Percentiles rank a stretch among this genome's conserved stretches.
phyloP scores from a whole-genome alignment of 2,329 filamentous ascomycete species.

The Ophiocordyceps polyrhachis-furcata region DNA sequence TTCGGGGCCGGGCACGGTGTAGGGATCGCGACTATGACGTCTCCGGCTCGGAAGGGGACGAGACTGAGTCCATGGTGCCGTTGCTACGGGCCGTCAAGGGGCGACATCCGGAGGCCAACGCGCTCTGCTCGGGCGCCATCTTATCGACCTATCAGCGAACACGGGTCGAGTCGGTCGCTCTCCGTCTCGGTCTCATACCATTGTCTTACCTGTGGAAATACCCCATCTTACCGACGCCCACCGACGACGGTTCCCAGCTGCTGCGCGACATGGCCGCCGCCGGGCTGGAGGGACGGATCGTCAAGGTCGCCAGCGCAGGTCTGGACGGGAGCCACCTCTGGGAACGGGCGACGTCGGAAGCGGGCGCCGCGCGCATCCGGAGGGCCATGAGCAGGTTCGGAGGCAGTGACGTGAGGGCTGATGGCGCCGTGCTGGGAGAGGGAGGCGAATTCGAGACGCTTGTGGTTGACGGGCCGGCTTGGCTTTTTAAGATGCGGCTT shows the following conservation, averaged over 20 bases:
- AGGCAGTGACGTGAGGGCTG: slow-evolving; percentile 23
- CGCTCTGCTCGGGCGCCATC: slow-evolving; percentile 79
- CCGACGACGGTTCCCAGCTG: slow-evolving; percentile 32
- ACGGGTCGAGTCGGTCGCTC: slow-evolving; percentile 77
- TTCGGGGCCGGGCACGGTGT: slow-evolving; percentile 52
- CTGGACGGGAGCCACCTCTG: slow-evolving; percentile 67
- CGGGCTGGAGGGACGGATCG: slow-evolving; percentile 71
- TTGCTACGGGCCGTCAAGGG: slow-evolving; percentile 49
- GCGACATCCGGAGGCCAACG: slow-evolving; percentile 64
- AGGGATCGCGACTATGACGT: slow-evolving; percentile 50
- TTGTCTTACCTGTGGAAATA: slow-evolving; percentile 90
- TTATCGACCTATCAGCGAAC: slow-evolving; percentile 92
- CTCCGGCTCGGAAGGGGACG: slow-evolving; percentile 31
- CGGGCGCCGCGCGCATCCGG: slow-evolving; percentile 27
- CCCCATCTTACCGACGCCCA: slow-evolving; percentile 43
- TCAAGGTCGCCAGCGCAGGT: slow-evolving; percentile 87
- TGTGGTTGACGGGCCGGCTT: slow-evolving; percentile 58
- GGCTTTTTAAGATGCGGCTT: slow-evolving; percentile 56
- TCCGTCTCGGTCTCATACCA: slow-evolving; percentile 65
- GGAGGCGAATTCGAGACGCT: slow-evolving; percentile 90
- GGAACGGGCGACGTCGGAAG: slow-evolving; percentile 49
- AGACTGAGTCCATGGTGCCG: slow-evolving; percentile 73
- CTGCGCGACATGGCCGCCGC: slow-evolving; percentile 64
- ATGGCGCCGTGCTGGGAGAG: slow-evolving; percentile 68
- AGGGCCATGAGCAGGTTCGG: slow-evolving; percentile 47